Evolutionary conservation across 495 filamentous ascomycete genomes (phyloP).

Genomic region (Neurospora sp.): DNA sequence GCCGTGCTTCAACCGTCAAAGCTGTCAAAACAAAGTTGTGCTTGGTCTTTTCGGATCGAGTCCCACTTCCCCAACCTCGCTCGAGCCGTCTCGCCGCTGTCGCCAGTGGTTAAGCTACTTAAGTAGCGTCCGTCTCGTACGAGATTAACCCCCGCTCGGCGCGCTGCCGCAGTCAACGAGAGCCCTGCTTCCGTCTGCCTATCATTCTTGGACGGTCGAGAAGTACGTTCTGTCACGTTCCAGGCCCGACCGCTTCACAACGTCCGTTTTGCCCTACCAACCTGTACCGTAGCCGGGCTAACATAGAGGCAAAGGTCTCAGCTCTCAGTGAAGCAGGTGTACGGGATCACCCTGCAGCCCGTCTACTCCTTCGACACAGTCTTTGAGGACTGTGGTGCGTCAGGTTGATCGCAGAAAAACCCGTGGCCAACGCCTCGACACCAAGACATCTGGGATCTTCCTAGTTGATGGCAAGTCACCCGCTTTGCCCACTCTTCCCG

Average conservation of each 20-base stretch:
- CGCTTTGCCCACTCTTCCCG: conserved; percentile 10
- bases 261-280: not conserved
- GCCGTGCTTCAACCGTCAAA: not conserved
- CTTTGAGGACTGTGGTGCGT: not conserved
- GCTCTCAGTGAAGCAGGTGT: not conserved
- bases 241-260: not conserved
- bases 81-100: conserved; percentile 2
- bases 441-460: conserved; percentile 15
- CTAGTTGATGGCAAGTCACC: conserved; percentile 13
- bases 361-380: not conserved
- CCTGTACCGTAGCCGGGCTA: not conserved
- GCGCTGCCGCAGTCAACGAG: conserved; percentile 13
- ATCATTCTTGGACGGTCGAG: not conserved
- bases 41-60: not conserved
- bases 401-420: not conserved
- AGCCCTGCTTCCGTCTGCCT: not conserved
- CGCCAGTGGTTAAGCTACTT: not conserved
- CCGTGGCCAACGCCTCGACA: conserved; percentile 3
- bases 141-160: conserved; percentile 9
- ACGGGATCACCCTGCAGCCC: not conserved
- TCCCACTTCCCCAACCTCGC: conserved; percentile 2
- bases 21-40: not conserved
- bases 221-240: not conserved
- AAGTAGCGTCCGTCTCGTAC: not conserved
- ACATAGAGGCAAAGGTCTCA: not conserved